A percentile compares a stretch with the other conserved stretches of the same genome.
Conservation (phyloP, 2,329 filamentous ascomycete genomes). For the Aspergillus ochraceus region DNA sequence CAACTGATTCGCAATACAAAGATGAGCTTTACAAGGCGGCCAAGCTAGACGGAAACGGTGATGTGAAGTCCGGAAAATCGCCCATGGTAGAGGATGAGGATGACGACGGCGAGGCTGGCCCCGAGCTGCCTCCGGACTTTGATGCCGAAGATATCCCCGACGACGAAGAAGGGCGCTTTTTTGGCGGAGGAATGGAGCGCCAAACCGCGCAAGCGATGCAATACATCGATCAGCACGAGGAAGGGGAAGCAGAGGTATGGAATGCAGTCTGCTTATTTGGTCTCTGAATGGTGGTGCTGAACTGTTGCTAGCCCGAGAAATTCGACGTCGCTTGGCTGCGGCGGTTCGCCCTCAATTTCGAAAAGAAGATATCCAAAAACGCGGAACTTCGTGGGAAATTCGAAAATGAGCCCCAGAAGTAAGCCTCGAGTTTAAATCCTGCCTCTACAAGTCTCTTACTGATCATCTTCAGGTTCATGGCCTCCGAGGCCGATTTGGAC, state of each 20-base stretch:
- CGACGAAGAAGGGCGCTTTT: conserved; percentile 93
- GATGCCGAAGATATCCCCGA: conserved; percentile 62
- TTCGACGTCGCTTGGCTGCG: conserved; percentile 83
- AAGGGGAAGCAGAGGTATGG: conserved; percentile 48
- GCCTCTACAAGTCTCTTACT: conserved; percentile 12
- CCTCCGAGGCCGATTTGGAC: conserved; percentile 85
- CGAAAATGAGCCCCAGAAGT: conserved; percentile 76
- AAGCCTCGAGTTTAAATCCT: conserved; percentile 16
- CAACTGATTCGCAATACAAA: conserved; percentile 21
- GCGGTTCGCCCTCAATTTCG: conserved; percentile 77
- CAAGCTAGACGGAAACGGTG: conserved; percentile 53
- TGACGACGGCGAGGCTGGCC: conserved; percentile 52
- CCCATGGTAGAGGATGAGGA: conserved; percentile 51
- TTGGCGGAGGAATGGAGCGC: conserved; percentile 83
- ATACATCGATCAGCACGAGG: conserved; percentile 73
- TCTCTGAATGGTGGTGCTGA: conserved; percentile 22
- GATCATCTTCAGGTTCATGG: conserved; percentile 60
- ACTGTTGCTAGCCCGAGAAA: conserved; percentile 59
- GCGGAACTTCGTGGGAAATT: conserved; percentile 83
- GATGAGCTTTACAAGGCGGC: conserved; percentile 61
- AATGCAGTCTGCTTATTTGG: neutral
- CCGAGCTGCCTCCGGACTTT: conserved; percentile 57
- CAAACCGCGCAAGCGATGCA: conserved; percentile 82
- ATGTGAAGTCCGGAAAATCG: conserved; percentile 49
- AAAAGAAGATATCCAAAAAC: conserved; percentile 88